Evolutionary conservation across 805 yeast species (phyloP), one percentile per base, ranked within the genome.

Genomic region (Candida chauliodis): DNA sequence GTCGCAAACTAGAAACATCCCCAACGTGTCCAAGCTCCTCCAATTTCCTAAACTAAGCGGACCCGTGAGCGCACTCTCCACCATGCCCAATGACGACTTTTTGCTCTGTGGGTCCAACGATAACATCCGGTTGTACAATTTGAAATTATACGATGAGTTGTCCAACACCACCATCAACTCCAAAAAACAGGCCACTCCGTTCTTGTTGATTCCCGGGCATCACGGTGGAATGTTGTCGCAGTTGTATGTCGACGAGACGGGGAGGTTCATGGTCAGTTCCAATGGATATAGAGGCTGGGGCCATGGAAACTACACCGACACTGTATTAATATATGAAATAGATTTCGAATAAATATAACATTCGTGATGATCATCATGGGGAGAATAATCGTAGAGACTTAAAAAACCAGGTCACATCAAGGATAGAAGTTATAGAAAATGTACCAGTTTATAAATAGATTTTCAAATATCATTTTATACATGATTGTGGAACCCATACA

Each of bases 221-320:
- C 96, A 87, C 53, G 98, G 99, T 34, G 96, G 97, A 19, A 77
- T 79, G 2, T 66, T 93, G 23, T 84, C 95, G 34, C 78, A 79
- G 37, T 64, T 93, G 45, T 70, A 77, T 38, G 81, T 90, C 16
- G 98, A 91, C 58, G 91, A 91, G 21, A 83, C 93, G 2, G 87
- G 95, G 27, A 65, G 93, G 44, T 93, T 85, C 57, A 71, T 93
- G 82, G 75, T 91, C 5, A 83, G 95, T 52, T 81, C 97, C 1
- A 84, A 95, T 56, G 99, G 99, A 8, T 87, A 85, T 45, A 75
- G 97, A 52, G 99, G 99, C 4, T 91, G 97, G 97, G 74, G 73
- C 1, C 89, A 83, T 48, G 89, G 95, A 3, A 65, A 70, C 25
- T 75, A 83, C 17, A 82, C 93, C 1, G 96, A 89, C 42, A 75